These are phyloP conservation scores for Wickerhamiella australiensis DNA, from an alignment of 805 yeast species.

Conservation along the genomic window DNA sequence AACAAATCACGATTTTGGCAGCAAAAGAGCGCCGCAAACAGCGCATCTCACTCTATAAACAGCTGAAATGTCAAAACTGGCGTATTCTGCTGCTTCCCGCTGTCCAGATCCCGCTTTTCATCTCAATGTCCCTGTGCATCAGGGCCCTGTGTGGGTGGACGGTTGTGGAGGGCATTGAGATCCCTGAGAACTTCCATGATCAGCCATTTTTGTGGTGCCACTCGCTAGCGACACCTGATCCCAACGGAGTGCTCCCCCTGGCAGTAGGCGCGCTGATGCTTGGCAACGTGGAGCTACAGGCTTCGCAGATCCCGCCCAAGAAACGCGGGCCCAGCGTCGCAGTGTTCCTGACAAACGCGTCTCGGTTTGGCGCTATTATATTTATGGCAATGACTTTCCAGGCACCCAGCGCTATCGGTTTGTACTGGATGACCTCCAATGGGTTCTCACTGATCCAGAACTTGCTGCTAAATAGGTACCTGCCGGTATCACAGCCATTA, in stretches of 20 bases:
- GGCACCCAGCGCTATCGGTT: slow-evolving; percentile 67
- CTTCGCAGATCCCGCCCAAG: slow-evolving; percentile 33
- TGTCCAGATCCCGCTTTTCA: slow-evolving; percentile 81
- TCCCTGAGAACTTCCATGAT: slow-evolving; percentile 27
- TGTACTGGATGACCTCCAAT: slow-evolving; percentile 90
- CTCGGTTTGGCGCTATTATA: slow-evolving; percentile 64
- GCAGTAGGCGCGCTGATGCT: slow-evolving; percentile 58
- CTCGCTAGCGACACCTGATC: slow-evolving; percentile 51
- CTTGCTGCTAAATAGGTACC: slow-evolving; percentile 46
- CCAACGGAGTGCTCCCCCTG: slow-evolving; percentile 53
- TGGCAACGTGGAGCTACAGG: slow-evolving; percentile 74
- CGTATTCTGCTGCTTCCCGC: slow-evolving; percentile 57
- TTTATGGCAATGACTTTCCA: slow-evolving; percentile 76
- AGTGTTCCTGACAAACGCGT: slow-evolving; percentile 43
- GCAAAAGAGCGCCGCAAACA: slow-evolving; percentile 67
- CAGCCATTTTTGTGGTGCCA: slow-evolving; percentile 53
- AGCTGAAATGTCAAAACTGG: slow-evolving; percentile 64
- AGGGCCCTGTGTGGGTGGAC: slow-evolving; percentile 57
- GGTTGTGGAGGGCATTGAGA: slow-evolving; percentile 24
- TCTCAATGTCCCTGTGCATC: slow-evolving; percentile 61
- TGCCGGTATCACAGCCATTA: slow-evolving; percentile 49
- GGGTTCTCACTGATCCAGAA: slow-evolving; percentile 66
- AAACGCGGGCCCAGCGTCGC: slow-evolving; percentile 26
- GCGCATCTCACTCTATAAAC: slow-evolving; percentile 57
- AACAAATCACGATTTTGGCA: slow-evolving; percentile 62